A percentile compares a stretch with the other conserved stretches of the same genome.
Conservation (phyloP, 1,284 basidiomycete genomes). For the Sphaerobolus stellatus region DNA sequence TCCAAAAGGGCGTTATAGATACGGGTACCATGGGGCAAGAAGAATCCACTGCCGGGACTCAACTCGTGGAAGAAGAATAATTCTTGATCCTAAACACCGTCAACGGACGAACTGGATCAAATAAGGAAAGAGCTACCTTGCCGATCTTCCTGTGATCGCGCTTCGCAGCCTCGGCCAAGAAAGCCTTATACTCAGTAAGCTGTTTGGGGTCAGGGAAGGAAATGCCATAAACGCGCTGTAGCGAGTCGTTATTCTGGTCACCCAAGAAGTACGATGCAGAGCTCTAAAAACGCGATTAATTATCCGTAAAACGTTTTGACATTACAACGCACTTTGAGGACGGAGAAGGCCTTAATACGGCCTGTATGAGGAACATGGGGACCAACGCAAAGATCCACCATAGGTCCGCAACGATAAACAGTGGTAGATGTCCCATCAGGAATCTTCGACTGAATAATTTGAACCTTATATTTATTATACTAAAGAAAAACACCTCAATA, state of each 20-base stretch:
- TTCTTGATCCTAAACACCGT: conserved; percentile 76
- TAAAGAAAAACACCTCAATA: conserved; percentile 34
- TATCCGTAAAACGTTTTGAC: not conserved
- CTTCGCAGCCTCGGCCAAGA: conserved; percentile 95
- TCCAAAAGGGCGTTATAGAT: conserved; percentile 96
- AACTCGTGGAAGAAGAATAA: conserved; percentile 98
- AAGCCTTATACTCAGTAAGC: conserved; percentile 93
- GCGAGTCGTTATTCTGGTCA: conserved; percentile 89
- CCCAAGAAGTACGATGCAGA: conserved; percentile 99
- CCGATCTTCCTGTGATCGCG: conserved; percentile 97
- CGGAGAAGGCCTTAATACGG: conserved; percentile 94
- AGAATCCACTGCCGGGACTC: conserved; percentile 94
- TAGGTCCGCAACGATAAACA: conserved; percentile 97
- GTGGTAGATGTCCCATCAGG: conserved; percentile 97
- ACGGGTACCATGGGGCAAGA: conserved; percentile 94
- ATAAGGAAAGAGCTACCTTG: conserved; percentile 46
- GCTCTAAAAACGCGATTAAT: conserved; percentile 53
- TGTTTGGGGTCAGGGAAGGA: conserved; percentile 99
- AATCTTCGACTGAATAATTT: conserved; percentile 95
- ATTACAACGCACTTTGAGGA: conserved; percentile 71
- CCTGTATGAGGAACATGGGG: conserved; percentile 98
- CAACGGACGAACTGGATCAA: not conserved
- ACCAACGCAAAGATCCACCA: conserved; percentile 97
- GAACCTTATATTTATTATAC: conserved; percentile 99
- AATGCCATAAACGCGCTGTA: conserved; percentile 98